Conservation (phyloP, 768 basidiomycete species). For the Tulasnella sp. region DNA sequence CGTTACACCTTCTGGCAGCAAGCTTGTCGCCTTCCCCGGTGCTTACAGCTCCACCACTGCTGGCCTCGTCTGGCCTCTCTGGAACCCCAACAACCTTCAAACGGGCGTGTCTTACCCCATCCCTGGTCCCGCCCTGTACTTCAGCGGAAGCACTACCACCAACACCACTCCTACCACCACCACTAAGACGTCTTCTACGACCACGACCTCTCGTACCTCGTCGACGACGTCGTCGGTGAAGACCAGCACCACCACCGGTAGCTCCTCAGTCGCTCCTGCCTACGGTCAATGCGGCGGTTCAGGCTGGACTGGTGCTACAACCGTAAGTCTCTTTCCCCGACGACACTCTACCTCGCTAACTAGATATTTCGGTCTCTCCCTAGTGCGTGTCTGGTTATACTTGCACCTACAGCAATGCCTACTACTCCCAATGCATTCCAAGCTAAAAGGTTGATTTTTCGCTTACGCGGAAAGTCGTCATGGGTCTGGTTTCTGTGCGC, state of each 20-base stretch:
- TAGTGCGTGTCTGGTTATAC: slow-evolving; percentile 44
- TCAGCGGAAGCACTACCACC: background rate
- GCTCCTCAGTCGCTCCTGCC: background rate
- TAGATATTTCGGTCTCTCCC: background rate
- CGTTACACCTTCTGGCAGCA: slow-evolving; percentile 39
- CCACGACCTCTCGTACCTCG: background rate
- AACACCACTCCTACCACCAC: background rate
- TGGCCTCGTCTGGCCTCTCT: slow-evolving; percentile 32
- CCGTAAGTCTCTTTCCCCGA: background rate
- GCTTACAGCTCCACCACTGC: slow-evolving; percentile 44
- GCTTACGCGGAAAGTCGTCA: background rate
- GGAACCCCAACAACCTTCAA: slow-evolving; percentile 28
- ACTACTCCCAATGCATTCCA: slow-evolving; percentile 55
- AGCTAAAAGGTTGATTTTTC: background rate
- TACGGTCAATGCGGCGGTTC: slow-evolving; percentile 19
- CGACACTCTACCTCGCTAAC: background rate
- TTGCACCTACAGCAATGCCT: slow-evolving; percentile 43
- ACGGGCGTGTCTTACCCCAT: slow-evolving; percentile 40
- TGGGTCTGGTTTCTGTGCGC: background rate
- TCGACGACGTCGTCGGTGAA: too few relatives aligned
- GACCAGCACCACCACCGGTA: slow-evolving; percentile 7
- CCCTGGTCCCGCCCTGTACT: slow-evolving; percentile 44
- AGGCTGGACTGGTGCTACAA: slow-evolving; percentile 17
- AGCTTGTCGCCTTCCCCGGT: slow-evolving; percentile 50
- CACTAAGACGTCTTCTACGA: background rate